A percentile compares a stretch with the other conserved stretches of the same genome.
phyloP scores from a whole-genome alignment of 768 basidiomycete species.

The Mycena haematopus region DNA sequence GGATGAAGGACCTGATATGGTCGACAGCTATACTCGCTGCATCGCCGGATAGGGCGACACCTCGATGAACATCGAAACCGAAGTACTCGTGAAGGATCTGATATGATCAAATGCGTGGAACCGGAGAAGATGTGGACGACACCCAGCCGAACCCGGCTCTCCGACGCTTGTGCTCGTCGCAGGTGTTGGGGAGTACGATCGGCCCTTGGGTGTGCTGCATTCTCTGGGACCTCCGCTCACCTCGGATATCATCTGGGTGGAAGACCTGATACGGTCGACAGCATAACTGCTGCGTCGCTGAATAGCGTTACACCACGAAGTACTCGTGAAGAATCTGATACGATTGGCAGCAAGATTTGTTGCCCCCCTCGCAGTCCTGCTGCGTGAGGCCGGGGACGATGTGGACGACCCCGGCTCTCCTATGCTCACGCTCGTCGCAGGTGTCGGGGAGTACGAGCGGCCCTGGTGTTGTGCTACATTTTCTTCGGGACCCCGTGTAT shows the following conservation, averaged over 20 bases:
- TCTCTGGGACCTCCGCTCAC: conserved; percentile 13
- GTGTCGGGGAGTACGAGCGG: conserved; percentile 24
- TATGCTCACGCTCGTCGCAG: conserved; percentile 12
- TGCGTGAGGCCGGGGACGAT: conserved; percentile 8
- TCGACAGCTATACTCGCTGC: conserved; percentile 16
- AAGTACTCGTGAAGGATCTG: conserved; percentile 13
- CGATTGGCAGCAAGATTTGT: conserved; percentile 8
- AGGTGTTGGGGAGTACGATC: conserved; percentile 22
- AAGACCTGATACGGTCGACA: conserved; percentile 11
- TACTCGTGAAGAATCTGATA: conserved; percentile 11
- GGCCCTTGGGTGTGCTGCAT: conserved; percentile 17
- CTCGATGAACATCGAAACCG: not conserved
- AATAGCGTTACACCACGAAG: conserved; percentile 7
- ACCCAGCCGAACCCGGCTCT: conserved; percentile 24
- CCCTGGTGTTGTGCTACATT: conserved; percentile 17
- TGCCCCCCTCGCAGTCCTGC: not conserved
- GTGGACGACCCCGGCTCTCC: conserved; percentile 23
- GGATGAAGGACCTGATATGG: conserved; percentile 8
- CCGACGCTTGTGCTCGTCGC: conserved; percentile 15
- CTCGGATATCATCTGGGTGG: too few relatives aligned
- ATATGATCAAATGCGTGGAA: conserved; percentile 4
- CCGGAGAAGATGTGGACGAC: conserved; percentile 12
- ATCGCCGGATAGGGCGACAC: conserved; percentile 15
- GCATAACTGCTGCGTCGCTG: conserved; percentile 14
- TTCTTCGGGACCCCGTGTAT: conserved; percentile 1